Conservation (phyloP, 306 rosid species). For the Pterocarpus macrocarpus region DNA sequence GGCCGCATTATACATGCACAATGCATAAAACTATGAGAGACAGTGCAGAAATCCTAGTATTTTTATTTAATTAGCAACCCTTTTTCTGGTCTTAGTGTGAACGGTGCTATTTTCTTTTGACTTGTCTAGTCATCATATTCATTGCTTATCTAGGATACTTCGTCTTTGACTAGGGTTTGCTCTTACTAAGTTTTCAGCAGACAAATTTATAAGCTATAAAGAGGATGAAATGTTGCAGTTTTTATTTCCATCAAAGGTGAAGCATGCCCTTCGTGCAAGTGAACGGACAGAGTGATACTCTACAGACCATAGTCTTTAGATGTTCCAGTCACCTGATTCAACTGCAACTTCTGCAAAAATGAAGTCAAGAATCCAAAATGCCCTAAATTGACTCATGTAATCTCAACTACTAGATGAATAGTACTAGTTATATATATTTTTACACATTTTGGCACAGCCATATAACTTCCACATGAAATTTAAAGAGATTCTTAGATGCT, state of each 20-base stretch:
- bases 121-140: slow-evolving; percentile 1
- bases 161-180: background rate
- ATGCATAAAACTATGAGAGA: no score
- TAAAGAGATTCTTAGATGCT: background rate
- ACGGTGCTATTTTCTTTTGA: background rate
- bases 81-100: slow-evolving; percentile 1
- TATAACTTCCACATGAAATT: background rate
- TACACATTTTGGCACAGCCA: background rate
- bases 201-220: slow-evolving; percentile 41
- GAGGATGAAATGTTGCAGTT: slow-evolving; percentile 27
- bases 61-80: background rate
- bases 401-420: slow-evolving; percentile 18
- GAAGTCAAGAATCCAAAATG: slow-evolving; percentile 46
- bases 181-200: slow-evolving; percentile 28
- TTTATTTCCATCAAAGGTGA: slow-evolving; percentile 48
- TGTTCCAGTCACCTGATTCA: slow-evolving; percentile 45
- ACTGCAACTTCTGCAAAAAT: slow-evolving; percentile 50
- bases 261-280: slow-evolving; percentile 41
- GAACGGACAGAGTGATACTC: slow-evolving; percentile 35
- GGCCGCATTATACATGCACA: no score
- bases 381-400: slow-evolving; percentile 26
- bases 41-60: background rate
- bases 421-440: background rate
- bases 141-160: background rate
- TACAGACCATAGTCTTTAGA: slow-evolving; percentile 17